Percentiles rank a stretch among this genome's conserved stretches.
Evolutionary conservation across 805 yeast genomes (phyloP).

Genomic region (Candida cerambycidarum): DNA sequence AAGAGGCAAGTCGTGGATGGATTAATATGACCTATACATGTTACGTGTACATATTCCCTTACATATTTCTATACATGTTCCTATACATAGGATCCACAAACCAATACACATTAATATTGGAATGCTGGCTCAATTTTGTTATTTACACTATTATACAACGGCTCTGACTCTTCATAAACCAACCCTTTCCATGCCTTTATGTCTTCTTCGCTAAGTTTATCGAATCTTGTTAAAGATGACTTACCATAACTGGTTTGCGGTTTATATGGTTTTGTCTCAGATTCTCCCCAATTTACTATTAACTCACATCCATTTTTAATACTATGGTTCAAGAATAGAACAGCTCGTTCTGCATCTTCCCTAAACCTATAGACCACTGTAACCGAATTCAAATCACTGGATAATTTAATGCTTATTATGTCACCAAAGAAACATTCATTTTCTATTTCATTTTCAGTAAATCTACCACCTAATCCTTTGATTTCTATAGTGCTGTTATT

Average conservation of each 20-base stretch:
- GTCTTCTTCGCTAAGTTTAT: not conserved
- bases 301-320: conserved; percentile 29
- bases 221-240: conserved; percentile 3
- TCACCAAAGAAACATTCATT: conserved; percentile 66
- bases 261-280: not conserved
- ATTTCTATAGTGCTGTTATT: conserved; percentile 75
- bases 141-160: not conserved
- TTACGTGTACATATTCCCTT: too few species aligned
- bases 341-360: conserved; percentile 37
- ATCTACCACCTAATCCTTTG: conserved; percentile 59
- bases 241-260: conserved; percentile 6
- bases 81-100: too few species aligned
- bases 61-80: too few species aligned
- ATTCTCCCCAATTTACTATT: conserved; percentile 31
- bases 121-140: not conserved
- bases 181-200: conserved; percentile 1
- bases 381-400: conserved; percentile 23
- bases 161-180: conserved; percentile 9
- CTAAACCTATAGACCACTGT: conserved; percentile 29
- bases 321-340: conserved; percentile 31
- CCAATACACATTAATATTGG: conserved; percentile 5
- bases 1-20: too few species aligned
- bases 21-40: too few species aligned
- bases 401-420: conserved; percentile 25
- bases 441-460: conserved; percentile 62